Evolutionary conservation across 768 basidiomycete genomes (phyloP), one percentile per base, ranked within the genome.

Genomic region (Rhodotorula graminis): DNA sequence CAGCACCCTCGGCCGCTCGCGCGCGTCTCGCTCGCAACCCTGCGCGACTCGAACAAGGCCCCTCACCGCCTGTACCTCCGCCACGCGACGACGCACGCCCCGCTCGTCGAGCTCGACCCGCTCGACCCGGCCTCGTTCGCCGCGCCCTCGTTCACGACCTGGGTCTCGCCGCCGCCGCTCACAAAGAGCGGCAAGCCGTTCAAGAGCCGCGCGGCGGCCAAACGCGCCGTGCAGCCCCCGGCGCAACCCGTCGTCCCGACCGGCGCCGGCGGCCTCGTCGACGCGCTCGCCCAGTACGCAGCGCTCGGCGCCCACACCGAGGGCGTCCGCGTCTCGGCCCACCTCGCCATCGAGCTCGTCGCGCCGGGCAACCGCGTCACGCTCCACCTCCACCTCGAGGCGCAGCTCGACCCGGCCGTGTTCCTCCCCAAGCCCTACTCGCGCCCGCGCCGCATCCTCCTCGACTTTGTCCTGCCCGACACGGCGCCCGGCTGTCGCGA

Each of bases 221-320:
- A 25, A 0, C 37, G 27, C 21, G 53, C 33, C 16, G 11, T 29
- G 49, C 50, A n/a, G n/a, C 49, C 50, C 23, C 31, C 31, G 18
- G 15, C 56, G 3, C 53, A 23, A 4, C 42, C 60, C 3, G 71
- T 72, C 47, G 55, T 37, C 2, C 33, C 57, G 0, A 42, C 52
- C 3, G 73, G 73, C 27, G 65, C 23, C 27, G 73, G 73, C 29
- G 69, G 73, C 1, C 65, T 74, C 12, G 52, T 74, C 33, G 73
- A 74, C 47, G 65, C 69, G 7, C 53, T 74, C 31, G 64, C 64
- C 15, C 11, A 44, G n/a, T 46, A 55, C 23, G 23, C 12, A 10
- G 25, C 37, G 10, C 0, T 29, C 3, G 23, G 11, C 19, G 23
- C 14, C 12, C 44, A 12, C 14, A 12, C 3, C n/a, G 55, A 56